These are phyloP conservation scores for Thymus quinquecostatus DNA, from an alignment of 257 asterid genomes.

Conservation along the genomic window DNA sequence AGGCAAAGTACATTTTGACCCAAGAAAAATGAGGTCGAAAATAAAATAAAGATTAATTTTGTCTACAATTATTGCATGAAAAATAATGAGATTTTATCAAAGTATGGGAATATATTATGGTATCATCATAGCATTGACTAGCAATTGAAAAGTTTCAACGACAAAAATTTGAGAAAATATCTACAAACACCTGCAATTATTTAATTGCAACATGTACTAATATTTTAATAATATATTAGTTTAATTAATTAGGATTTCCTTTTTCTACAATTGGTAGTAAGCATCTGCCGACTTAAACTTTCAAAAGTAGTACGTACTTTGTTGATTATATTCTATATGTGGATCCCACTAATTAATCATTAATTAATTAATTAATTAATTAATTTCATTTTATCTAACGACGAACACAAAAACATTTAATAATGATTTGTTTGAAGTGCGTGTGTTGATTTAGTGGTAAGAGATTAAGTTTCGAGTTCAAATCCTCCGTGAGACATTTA, in stretches of 20 bases:
- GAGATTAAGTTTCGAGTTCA: no score
- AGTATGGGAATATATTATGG: no score
- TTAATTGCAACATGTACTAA: neutral
- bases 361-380: neutral
- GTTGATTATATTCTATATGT: neutral
- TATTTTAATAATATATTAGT: no score
- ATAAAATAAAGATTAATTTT: no score
- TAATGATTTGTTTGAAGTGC: no score
- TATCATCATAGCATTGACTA: neutral
- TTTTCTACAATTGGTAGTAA: neutral
- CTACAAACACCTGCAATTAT: neutral
- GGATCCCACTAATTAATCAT: neutral
- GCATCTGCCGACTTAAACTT: conserved; percentile 13
- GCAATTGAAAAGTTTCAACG: neutral
- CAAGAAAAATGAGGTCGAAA: no score
- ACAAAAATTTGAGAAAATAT: neutral
- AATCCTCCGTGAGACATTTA: no score
- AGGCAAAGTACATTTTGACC: neutral
- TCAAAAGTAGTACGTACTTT: neutral
- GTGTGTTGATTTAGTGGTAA: no score
- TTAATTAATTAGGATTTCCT: neutral
- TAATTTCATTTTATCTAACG: neutral
- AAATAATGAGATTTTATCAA: no score
- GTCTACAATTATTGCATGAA: neutral
- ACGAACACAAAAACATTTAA: neutral